Evolutionary conservation across 257 asterid species (phyloP), one percentile per base, ranked within the genome.

Genomic region (Scutellaria minor): DNA sequence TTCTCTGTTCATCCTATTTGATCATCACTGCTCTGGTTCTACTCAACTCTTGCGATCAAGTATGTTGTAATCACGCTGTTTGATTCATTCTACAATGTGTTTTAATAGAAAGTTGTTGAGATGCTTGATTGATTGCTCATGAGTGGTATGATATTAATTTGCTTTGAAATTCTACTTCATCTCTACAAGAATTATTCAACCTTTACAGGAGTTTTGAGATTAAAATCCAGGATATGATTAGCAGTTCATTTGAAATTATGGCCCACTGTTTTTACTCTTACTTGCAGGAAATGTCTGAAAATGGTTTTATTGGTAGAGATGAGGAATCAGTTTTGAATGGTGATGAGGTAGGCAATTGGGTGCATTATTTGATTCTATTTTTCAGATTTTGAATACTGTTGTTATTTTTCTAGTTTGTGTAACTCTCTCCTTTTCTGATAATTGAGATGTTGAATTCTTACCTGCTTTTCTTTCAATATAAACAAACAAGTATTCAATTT

Each of bases 231-330:
- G 78, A 62, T 51, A 47, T 57, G 53, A 20, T 50, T 10, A 31
- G 37, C 13, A 37, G 62, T 75, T 51, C 61, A 70, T 48, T 66
- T 12, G 18, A 44, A 66, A 46, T 51, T 39, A 41, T 55, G 27
- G 37, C 24, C 13, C 12, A 22, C 45, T 56, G 42, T 57, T 70
- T 73, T n/a, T 68, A 18, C 40, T n/a, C 47, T 74, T 75, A 37
- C 60, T 71, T 74, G 66, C 88, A 92, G 94, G 83, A 68, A 7
- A 88, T 90, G 98, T 50, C 79, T 11, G 79, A 57, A 48, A 79
- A 84, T 75, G 88, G 86, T 68, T 56, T 65, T 67, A 82, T 77
- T 76, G 72, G 70, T 68, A 86, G 81, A 67, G 95, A 79, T 70
- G 85, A 66, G 31, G 87, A 90, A 44, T 70, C 83, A 2, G 64